Conservation (phyloP, 345 rosid genomes). For the Geranium rotundifolium region DNA sequence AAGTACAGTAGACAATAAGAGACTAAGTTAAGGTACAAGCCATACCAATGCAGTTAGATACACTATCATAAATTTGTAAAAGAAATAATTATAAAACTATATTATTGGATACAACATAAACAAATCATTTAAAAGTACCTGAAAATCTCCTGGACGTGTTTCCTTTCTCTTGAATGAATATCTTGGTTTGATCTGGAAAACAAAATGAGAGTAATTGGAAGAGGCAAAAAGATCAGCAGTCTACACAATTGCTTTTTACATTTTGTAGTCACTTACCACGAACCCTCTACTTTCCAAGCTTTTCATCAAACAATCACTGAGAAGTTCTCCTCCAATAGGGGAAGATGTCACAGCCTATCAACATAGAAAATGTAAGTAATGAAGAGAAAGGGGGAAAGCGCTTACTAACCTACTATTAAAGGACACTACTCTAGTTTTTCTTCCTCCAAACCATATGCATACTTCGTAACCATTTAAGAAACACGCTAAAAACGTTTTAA, state of each 20-base stretch:
- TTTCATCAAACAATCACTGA: constrained; percentile 85
- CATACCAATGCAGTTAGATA: not conserved
- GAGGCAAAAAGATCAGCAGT: constrained; percentile 5
- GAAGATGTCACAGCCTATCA: constrained; percentile 64
- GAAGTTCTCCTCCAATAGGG: constrained; percentile 90
- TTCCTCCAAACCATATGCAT: not conserved
- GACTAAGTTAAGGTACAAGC: not conserved
- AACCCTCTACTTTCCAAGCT: constrained; percentile 96
- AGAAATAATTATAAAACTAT: not conserved
- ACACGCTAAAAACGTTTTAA: not conserved
- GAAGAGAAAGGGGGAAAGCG: not conserved
- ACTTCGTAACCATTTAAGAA: not conserved
- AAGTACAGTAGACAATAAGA: not conserved
- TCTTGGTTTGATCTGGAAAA: constrained; percentile 82
- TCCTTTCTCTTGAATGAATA: constrained; percentile 98
- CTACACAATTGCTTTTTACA: not conserved
- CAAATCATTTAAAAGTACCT: constrained; percentile 32
- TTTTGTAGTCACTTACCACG: constrained; percentile 34
- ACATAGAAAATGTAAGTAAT: constrained; percentile 6
- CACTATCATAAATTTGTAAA: not conserved
- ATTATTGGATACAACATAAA: no score
- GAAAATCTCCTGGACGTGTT: constrained; percentile 77
- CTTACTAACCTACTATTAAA: no score
- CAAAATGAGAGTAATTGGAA: constrained; percentile 9
- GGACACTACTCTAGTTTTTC: no score